Conservation (phyloP, 495 filamentous ascomycete species). For the Mycothermus thermophilus region DNA sequence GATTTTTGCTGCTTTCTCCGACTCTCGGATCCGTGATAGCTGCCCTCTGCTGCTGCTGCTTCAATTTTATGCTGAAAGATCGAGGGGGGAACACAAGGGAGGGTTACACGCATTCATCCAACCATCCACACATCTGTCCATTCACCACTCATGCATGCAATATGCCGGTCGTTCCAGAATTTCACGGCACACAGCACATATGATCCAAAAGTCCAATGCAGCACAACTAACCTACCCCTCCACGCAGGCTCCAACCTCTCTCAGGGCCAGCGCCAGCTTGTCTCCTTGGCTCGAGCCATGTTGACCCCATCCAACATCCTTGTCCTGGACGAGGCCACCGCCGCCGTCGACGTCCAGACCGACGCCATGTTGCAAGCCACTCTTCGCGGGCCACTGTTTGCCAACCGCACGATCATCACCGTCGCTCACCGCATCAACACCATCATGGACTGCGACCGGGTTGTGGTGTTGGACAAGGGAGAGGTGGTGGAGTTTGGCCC, state of each 20-base stretch:
- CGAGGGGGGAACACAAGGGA: too few species aligned
- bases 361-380: conserved; percentile 69
- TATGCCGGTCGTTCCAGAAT: too few species aligned
- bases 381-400: conserved; percentile 51
- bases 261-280: conserved; percentile 79
- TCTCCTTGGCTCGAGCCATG: conserved; percentile 84
- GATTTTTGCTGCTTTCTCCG: too few species aligned
- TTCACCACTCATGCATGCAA: too few species aligned
- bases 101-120: neutral
- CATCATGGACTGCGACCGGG: conserved; percentile 82
- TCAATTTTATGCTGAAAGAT: too few species aligned
- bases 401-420: conserved; percentile 89
- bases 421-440: conserved; percentile 97
- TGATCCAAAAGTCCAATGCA: too few species aligned
- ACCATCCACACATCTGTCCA: neutral
- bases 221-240: too few species aligned
- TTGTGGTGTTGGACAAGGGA: conserved; percentile 66
- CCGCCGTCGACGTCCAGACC: conserved; percentile 89
- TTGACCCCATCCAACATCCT: conserved; percentile 94
- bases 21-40: too few species aligned
- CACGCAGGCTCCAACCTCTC: conserved; percentile 58
- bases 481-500: conserved; percentile 37
- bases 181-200: too few species aligned
- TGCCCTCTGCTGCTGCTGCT: too few species aligned
- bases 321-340: conserved; percentile 94